Conservation (phyloP, 805 yeast species). For the Candida wancherniae region DNA sequence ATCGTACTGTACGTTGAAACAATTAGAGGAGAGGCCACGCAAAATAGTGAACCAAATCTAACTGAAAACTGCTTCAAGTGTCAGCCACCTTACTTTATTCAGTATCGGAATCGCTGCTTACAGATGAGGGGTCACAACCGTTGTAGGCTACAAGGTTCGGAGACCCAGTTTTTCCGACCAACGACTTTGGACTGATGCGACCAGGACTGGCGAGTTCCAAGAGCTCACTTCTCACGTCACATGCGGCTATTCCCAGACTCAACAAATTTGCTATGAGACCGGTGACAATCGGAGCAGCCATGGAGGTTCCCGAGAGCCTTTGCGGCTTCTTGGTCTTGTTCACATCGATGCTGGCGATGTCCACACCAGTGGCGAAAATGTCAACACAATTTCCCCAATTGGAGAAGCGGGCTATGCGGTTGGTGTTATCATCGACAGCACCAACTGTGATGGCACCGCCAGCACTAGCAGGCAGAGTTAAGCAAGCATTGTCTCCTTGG, state of each 20-base stretch:
- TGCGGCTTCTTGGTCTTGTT: conserved; percentile 15
- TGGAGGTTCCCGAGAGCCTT: conserved; percentile 14
- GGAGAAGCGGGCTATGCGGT: conserved; percentile 70
- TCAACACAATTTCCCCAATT: conserved; percentile 94
- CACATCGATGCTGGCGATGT: conserved; percentile 53
- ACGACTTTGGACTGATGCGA: conserved; percentile 4
- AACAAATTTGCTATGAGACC: conserved; percentile 16
- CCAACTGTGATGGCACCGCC: conserved; percentile 74
- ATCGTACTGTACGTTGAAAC: too few species aligned
- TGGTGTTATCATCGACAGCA: conserved; percentile 74
- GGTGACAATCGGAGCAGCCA: conserved; percentile 16
- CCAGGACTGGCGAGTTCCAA: conserved; percentile 11
- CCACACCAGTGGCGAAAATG: conserved; percentile 77
- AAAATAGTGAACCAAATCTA: too few species aligned
- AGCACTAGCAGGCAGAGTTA: conserved; percentile 83
- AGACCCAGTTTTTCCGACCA: conserved; percentile 9
- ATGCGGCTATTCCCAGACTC: conserved; percentile 12
- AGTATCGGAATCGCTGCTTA: conserved; percentile 3
- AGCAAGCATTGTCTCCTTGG: conserved; percentile 70
- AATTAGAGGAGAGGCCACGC: too few species aligned
- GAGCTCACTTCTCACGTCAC: conserved; percentile 9
- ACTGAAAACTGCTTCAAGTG: too few species aligned
- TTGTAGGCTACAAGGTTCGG: conserved; percentile 17
- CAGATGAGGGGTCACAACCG: conserved; percentile 13
- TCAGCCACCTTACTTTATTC: too few species aligned